These are phyloP conservation scores for Aspergillus pseudoglaucus DNA, from an alignment of 2,329 filamentous ascomycete species.

Conservation along the genomic window DNA sequence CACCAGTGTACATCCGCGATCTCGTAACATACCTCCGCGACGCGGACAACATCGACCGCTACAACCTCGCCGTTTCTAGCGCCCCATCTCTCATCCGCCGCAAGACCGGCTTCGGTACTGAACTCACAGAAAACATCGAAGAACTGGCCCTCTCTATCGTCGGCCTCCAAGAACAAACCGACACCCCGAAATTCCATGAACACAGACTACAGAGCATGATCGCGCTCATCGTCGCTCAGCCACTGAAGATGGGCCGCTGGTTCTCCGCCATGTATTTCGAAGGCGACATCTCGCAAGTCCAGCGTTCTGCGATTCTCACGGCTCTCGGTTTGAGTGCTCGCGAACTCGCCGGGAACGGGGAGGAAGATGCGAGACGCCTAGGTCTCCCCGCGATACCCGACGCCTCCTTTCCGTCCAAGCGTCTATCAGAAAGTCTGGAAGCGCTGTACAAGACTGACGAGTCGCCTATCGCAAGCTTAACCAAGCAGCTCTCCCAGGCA, in stretches of 20 bases:
- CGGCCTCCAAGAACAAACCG: constrained; percentile 77
- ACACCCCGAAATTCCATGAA: constrained; percentile 70
- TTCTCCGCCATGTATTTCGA: constrained; percentile 81
- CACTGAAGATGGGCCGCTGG: constrained; percentile 73
- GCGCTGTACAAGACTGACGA: constrained; percentile 51
- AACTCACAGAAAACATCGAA: constrained; percentile 76
- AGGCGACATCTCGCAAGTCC: constrained; percentile 82
- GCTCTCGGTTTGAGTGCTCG: constrained; percentile 74
- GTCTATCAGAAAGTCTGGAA: constrained; percentile 67
- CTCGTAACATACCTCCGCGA: constrained; percentile 73
- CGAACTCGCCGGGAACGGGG: constrained; percentile 73
- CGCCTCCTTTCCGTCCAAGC: constrained; percentile 69
- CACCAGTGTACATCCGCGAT: constrained; percentile 83
- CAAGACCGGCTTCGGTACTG: constrained; percentile 80
- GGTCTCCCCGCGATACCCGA: constrained; percentile 28
- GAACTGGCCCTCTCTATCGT: constrained; percentile 72
- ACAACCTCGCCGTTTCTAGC: constrained; percentile 69
- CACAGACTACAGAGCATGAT: constrained; percentile 74
- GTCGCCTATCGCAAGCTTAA: constrained; percentile 61
- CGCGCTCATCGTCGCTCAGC: constrained; percentile 69
- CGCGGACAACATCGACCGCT: constrained; percentile 74
- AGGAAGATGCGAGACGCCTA: constrained; percentile 41
- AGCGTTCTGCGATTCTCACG: constrained; percentile 74
- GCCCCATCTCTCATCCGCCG: constrained; percentile 76
- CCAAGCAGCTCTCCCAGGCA: constrained; percentile 59